Evolutionary conservation across 495 filamentous ascomycete genomes (phyloP).

Genomic region (Podospora pseudocomata): DNA sequence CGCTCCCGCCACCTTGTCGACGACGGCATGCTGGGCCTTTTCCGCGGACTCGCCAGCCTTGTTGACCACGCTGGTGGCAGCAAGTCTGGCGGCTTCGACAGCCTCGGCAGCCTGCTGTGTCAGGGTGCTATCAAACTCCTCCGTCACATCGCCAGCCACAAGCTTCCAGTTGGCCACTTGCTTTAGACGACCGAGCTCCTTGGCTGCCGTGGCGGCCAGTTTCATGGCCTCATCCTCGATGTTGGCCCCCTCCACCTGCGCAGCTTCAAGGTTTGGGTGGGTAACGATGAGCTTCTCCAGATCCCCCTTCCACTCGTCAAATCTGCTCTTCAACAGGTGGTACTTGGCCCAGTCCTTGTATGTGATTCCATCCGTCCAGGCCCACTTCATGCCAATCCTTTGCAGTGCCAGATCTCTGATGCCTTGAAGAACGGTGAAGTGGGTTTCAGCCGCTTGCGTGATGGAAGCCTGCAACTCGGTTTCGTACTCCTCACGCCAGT

Average conservation of each 20-base stretch:
- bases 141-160: slow-evolving; percentile 64
- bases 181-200: slow-evolving; percentile 79
- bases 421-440: slow-evolving; percentile 74
- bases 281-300: slow-evolving; percentile 67
- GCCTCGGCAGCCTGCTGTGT: slow-evolving; percentile 44
- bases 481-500: slow-evolving; percentile 74
- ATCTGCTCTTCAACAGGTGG: slow-evolving; percentile 74
- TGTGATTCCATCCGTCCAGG: slow-evolving; percentile 90
- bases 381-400: slow-evolving; percentile 97
- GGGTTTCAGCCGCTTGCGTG: slow-evolving; percentile 70
- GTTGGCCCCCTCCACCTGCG: slow-evolving; percentile 62
- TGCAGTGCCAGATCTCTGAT: slow-evolving; percentile 87
- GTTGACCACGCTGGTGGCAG: slow-evolving; percentile 19
- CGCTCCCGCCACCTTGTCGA: slow-evolving; percentile 25
- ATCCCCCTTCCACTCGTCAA: slow-evolving; percentile 80
- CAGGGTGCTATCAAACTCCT: slow-evolving; percentile 62
- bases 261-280: slow-evolving; percentile 68
- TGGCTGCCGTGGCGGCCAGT: slow-evolving; percentile 73
- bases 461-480: slow-evolving; percentile 64
- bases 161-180: slow-evolving; percentile 85
- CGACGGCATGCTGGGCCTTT: slow-evolving; percentile 20
- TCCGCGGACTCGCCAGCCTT: slow-evolving; percentile 12
- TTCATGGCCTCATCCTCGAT: slow-evolving; percentile 75
- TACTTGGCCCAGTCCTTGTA: slow-evolving; percentile 97
- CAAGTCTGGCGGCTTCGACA: slow-evolving; percentile 28